phyloP scores from a whole-genome alignment of 192 early-diverging fungal species.

The Linnemannia elongata region DNA sequence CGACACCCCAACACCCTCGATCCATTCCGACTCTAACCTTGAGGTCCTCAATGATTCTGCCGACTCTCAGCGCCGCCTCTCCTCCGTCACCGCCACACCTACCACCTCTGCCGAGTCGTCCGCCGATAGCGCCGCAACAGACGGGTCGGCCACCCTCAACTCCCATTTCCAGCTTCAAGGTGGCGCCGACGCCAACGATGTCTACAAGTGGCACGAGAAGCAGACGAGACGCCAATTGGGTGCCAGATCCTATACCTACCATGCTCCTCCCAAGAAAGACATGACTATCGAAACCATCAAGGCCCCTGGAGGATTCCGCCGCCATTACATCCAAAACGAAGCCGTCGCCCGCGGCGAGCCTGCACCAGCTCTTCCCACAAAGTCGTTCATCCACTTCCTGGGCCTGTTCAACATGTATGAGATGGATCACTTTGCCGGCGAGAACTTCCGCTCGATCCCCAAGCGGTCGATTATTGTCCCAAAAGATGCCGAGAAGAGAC shows the following conservation, averaged over 20 bases:
- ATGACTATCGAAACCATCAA: slow-evolving; percentile 62
- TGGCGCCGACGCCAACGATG: slow-evolving; percentile 59
- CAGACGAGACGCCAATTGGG: slow-evolving; percentile 39
- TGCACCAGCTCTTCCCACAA: slow-evolving; percentile 62
- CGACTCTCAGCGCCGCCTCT: neutral
- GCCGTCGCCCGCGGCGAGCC: slow-evolving; percentile 72
- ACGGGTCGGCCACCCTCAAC: slow-evolving; percentile 7
- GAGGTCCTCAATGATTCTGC: neutral
- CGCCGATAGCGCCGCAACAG: neutral
- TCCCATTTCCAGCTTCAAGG: slow-evolving; percentile 63
- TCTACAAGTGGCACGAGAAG: slow-evolving; percentile 61
- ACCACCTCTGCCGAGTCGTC: slow-evolving; percentile 1
- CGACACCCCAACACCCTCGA: neutral
- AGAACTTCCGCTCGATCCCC: slow-evolving; percentile 49
- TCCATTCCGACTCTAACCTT: neutral
- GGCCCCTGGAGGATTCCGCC: slow-evolving; percentile 89
- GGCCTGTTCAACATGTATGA: slow-evolving; percentile 57
- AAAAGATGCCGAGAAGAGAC: slow-evolving; percentile 42
- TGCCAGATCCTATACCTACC: slow-evolving; percentile 52
- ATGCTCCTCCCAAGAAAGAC: slow-evolving; percentile 43
- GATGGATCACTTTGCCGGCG: slow-evolving; percentile 65
- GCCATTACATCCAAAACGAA: slow-evolving; percentile 80
- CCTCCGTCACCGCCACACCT: neutral
- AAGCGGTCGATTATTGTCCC: slow-evolving; percentile 31
- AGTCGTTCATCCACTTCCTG: slow-evolving; percentile 50